Evolutionary conservation across 2,329 filamentous ascomycete species (phyloP), one percentile per base, ranked within the genome.

Genomic region (Penicillium sp.): DNA sequence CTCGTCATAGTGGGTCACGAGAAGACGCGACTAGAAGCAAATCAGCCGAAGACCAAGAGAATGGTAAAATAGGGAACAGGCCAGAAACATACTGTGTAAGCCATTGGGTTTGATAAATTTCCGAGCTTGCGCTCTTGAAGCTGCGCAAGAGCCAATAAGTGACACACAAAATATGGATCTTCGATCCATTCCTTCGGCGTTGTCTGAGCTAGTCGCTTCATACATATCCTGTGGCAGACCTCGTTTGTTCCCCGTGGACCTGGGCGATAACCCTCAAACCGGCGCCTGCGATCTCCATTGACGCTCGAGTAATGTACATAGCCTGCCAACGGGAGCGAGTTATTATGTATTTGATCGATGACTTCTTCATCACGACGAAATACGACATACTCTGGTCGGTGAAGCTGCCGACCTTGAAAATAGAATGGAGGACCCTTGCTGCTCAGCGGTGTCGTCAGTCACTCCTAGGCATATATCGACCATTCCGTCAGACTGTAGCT

Each of bases 91-190:
- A 55, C 50, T 1, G 40, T 50, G 22, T 50, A 50, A 18, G 7
- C 29, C 1, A 2, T 27, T 39, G 27, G 45, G 16, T 32, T 22
- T 39, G 28, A 7, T 1, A 2, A 7, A 9, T 29, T 10, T n/a
- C n/a, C n/a, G 23, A 44, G 23, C 4, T 13, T n/a, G 18, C 29
- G 45, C 32, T 50, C 38, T 27, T 54, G 42, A n/a, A 49, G 27
- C 35, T 56, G 54, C 11, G 49, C 51, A 20, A 56, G 44, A 29
- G 51, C 44, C 18, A 56, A 37, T 13, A 56, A 41, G 27, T 40
- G 31, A 41, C 51, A 52, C 18, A 54, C 2, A 14, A 52, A 52
- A 41, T 56, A 54, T 10, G 51, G 49, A 42, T 54, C 51, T 26
- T 47, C 31, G 7, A 26, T 46, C 54, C 51, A 54, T 32, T 51